These are phyloP conservation scores for Neonectria coccinea DNA, from an alignment of 2,329 filamentous ascomycete genomes.

Conservation along the genomic window DNA sequence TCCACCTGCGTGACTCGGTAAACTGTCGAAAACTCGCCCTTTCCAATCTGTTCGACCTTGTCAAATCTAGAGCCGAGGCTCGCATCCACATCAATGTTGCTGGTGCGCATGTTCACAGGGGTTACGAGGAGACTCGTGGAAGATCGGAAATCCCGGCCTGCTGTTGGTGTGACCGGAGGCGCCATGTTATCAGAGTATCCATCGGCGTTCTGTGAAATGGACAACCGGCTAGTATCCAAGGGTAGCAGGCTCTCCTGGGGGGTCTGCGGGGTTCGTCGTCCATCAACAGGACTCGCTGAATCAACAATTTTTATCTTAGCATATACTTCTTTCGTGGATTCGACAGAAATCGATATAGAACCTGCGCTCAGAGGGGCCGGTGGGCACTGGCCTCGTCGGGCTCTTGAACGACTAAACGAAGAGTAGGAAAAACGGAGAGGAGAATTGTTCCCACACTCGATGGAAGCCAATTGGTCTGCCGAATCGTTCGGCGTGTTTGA, in stretches of 20 bases:
- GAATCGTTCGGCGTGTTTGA: constrained; percentile 29
- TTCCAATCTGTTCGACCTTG: constrained; percentile 82
- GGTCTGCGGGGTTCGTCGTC: constrained; percentile 77
- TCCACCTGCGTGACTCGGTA: constrained; percentile 75
- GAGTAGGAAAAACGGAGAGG: constrained; percentile 51
- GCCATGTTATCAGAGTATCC: constrained; percentile 53
- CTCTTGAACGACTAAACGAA: constrained; percentile 52
- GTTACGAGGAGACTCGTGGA: constrained; percentile 70
- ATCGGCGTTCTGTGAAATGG: constrained; percentile 75
- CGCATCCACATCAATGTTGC: constrained; percentile 77
- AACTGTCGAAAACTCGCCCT: constrained; percentile 93
- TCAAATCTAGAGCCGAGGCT: constrained; percentile 81
- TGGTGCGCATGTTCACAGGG: constrained; percentile 75
- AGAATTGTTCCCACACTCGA: constrained; percentile 49
- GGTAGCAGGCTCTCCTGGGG: constrained; percentile 80
- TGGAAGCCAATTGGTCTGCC: constrained; percentile 44
- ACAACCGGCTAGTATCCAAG: constrained; percentile 84
- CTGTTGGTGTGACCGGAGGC: constrained; percentile 84
- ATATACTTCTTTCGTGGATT: constrained; percentile 55
- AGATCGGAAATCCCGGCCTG: constrained; percentile 63
- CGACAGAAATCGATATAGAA: constrained; percentile 42
- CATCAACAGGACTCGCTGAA: constrained; percentile 72
- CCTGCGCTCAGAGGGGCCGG: constrained; percentile 51
- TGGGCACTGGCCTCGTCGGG: constrained; percentile 47
- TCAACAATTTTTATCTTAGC: constrained; percentile 62